phyloP scores from a whole-genome alignment of 2,329 filamentous ascomycete species.

The Alternaria tenuissima region DNA sequence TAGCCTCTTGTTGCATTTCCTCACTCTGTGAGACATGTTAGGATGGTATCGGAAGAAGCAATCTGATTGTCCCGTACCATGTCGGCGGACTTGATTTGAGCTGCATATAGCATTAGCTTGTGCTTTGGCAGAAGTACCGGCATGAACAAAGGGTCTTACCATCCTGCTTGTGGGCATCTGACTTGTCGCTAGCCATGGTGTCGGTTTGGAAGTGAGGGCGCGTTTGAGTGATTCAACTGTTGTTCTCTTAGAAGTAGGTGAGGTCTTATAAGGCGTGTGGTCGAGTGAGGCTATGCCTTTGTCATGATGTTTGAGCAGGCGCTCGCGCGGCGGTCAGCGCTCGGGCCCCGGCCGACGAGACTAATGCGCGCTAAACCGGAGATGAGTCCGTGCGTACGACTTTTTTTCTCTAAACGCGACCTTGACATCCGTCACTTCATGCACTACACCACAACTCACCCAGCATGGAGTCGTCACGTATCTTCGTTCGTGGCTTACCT shows the following conservation, averaged over 20 bases:
- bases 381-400: conserved; percentile 14
- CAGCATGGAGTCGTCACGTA: conserved; percentile 76
- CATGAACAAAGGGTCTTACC: conserved; percentile 55
- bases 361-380: conserved; percentile 12
- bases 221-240: conserved; percentile 1
- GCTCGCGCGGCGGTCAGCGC: conserved; percentile 15
- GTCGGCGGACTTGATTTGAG: conserved; percentile 96
- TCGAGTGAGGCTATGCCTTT: conserved; percentile 24
- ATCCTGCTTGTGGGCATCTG: conserved; percentile 64
- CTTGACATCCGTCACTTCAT: conserved; percentile 4
- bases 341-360: conserved; percentile 7
- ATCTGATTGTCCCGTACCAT: conserved; percentile 73
- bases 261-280: conserved; percentile 12
- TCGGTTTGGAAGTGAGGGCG: conserved; percentile 4
- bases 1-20: conserved; percentile 94
- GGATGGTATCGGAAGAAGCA: conserved; percentile 1
- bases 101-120: conserved; percentile 60
- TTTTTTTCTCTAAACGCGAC: conserved; percentile 23
- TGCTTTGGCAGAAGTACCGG: conserved; percentile 16
- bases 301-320: conserved; percentile 27
- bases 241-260: conserved; percentile 3
- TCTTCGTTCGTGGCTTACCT: conserved; percentile 77
- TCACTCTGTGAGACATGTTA: conserved; percentile 71
- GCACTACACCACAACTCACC: conserved; percentile 13
- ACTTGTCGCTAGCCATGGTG: conserved; percentile 63